These are phyloP conservation scores for Colletotrichum ledebouriae DNA, from an alignment of 2,329 filamentous ascomycete genomes.

Conservation along the genomic window DNA sequence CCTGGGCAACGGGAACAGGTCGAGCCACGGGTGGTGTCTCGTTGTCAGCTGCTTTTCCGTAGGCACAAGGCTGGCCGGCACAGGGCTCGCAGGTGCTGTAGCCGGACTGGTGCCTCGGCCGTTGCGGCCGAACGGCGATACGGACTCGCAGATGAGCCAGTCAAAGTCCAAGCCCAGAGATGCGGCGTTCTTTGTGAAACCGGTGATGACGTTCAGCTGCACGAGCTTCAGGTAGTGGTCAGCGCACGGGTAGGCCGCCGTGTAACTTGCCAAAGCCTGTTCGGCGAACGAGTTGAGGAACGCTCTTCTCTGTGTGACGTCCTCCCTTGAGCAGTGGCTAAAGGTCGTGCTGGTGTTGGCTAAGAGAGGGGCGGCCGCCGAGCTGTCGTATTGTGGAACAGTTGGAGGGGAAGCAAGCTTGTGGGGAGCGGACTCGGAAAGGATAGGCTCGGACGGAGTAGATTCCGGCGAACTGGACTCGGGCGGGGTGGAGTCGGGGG, in stretches of 20 bases:
- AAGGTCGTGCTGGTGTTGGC: too few species aligned
- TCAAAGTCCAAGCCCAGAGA: constrained; percentile 16
- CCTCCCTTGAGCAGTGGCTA: too few species aligned
- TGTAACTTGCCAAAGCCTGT: not conserved
- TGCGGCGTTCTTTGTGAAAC: constrained; percentile 13
- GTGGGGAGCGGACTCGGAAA: too few species aligned
- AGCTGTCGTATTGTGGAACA: too few species aligned
- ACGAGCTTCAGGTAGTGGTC: constrained; percentile 23
- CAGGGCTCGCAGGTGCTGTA: not conserved
- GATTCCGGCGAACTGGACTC: too few species aligned
- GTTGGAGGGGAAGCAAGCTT: too few species aligned
- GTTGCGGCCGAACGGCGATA: constrained; percentile 41
- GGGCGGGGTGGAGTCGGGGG: too few species aligned
- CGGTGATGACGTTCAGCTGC: constrained; percentile 35
- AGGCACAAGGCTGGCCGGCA: constrained; percentile 44
- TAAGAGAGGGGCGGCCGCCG: too few species aligned
- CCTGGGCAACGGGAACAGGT: constrained; percentile 48
- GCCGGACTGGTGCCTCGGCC: constrained; percentile 10
- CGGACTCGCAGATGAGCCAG: constrained; percentile 18
- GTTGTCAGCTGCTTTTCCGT: constrained; percentile 47
- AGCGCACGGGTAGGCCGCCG: not conserved
- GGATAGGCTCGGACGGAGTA: too few species aligned
- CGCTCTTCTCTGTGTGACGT: not conserved
- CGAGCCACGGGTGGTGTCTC: constrained; percentile 50
- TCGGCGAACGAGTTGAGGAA: not conserved